Percentiles rank a stretch among this genome's conserved stretches.
These are phyloP conservation scores for Suillus occidentalis DNA, from an alignment of 768 basidiomycete genomes.

Conservation along the genomic window DNA sequence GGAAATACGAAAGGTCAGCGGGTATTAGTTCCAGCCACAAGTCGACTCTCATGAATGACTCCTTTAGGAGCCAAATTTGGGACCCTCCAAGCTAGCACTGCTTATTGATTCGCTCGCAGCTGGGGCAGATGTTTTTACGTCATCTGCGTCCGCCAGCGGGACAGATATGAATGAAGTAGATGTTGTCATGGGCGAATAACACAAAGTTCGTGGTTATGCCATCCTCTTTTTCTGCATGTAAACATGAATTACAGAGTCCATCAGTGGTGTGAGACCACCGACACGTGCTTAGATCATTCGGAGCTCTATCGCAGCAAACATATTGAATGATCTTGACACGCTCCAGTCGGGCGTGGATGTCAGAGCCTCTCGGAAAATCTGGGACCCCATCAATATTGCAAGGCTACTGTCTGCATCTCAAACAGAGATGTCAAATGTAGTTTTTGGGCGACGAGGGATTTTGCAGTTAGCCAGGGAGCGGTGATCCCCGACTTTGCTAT, in stretches of 20 bases:
- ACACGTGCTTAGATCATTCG: background rate
- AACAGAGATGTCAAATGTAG: background rate
- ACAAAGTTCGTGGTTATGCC: background rate
- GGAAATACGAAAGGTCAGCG: slow-evolving; percentile 70
- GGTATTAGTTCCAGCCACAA: slow-evolving; percentile 25
- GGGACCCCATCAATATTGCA: background rate
- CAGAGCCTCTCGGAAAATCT: background rate
- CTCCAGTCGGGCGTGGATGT: background rate
- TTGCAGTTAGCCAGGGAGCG: background rate
- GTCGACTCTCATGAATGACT: background rate
- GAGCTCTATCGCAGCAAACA: no score
- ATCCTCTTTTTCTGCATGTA: background rate
- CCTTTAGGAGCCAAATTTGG: slow-evolving; percentile 63
- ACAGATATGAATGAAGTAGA: slow-evolving; percentile 66
- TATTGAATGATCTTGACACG: background rate
- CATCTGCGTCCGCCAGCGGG: slow-evolving; percentile 33
- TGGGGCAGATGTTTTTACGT: slow-evolving; percentile 71
- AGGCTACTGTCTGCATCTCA: background rate
- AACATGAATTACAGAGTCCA: background rate
- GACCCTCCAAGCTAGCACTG: slow-evolving; percentile 63
- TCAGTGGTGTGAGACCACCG: background rate
- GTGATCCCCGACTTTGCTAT: background rate
- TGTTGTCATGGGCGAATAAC: slow-evolving; percentile 51
- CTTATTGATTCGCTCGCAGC: slow-evolving; percentile 83
- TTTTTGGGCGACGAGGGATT: background rate